These are phyloP conservation scores for Balakata baccata DNA, from an alignment of 345 rosid genomes.

Conservation along the genomic window DNA sequence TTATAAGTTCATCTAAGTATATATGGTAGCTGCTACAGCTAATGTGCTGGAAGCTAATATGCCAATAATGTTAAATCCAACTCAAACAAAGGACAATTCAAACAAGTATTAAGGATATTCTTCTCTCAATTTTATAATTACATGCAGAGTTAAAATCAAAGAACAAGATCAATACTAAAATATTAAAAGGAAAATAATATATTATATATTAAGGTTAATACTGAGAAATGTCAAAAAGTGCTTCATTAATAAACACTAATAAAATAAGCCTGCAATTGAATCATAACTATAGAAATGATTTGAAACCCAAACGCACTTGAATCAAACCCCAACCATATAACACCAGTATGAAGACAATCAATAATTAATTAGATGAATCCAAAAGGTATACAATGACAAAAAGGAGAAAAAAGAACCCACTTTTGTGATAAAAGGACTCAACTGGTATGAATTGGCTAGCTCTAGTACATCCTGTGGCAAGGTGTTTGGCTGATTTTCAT, in stretches of 20 bases:
- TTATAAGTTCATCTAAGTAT: neutral
- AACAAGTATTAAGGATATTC: neutral
- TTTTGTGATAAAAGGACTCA: conserved; percentile 73
- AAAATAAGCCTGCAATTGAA: neutral
- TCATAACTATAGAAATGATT: neutral
- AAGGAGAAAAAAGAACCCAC: conserved; percentile 41
- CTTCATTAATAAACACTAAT: neutral
- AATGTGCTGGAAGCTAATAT: neutral
- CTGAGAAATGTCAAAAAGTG: neutral
- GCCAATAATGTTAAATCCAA: neutral
- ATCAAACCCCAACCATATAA: neutral
- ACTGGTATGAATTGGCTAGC: conserved; percentile 56
- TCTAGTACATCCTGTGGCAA: conserved; percentile 50
- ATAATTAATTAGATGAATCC: neutral
- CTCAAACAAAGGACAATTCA: neutral
- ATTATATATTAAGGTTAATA: neutral
- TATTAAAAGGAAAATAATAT: neutral
- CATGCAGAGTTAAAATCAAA: neutral
- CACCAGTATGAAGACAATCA: neutral
- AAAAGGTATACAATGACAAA: neutral
- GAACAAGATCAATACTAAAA: neutral
- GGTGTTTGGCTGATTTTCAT: conserved; percentile 28
- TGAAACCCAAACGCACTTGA: neutral
- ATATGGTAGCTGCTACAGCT: neutral
- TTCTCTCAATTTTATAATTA: neutral